Conservation (phyloP, 1,139 yeast species). For the Citeromyces hawaiiensis region DNA sequence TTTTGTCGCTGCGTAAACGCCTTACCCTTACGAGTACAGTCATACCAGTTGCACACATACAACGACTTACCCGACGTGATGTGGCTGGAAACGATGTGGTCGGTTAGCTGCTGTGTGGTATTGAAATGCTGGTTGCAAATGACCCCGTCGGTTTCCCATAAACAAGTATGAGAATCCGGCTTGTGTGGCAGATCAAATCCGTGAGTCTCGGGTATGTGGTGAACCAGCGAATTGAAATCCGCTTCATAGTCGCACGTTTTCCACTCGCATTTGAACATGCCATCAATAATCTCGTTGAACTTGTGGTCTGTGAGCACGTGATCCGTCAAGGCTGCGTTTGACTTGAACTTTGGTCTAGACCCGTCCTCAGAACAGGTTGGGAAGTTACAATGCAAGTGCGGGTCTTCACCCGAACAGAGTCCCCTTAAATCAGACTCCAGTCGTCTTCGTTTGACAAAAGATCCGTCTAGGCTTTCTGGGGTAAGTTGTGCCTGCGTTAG, state of each 20-base stretch:
- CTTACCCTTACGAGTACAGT: slow-evolving; percentile 52
- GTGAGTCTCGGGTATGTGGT: slow-evolving; percentile 48
- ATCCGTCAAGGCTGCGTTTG: background rate
- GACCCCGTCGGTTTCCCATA: slow-evolving; percentile 30
- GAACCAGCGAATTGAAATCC: slow-evolving; percentile 37
- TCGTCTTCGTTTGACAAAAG: background rate
- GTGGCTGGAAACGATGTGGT: slow-evolving; percentile 56
- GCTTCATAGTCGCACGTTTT: slow-evolving; percentile 42
- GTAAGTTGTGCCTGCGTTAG: background rate
- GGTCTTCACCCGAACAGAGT: background rate
- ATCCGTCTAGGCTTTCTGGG: background rate
- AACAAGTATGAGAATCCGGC: slow-evolving; percentile 21
- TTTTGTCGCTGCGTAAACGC: slow-evolving; percentile 78
- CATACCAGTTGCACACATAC: slow-evolving; percentile 68
- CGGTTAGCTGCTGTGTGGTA: slow-evolving; percentile 47
- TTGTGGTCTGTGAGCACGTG: background rate
- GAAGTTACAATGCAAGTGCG: background rate
- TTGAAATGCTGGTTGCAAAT: slow-evolving; percentile 37
- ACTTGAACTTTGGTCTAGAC: background rate
- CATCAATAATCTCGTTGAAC: background rate
- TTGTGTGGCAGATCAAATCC: slow-evolving; percentile 10
- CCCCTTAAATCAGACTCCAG: background rate
- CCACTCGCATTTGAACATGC: slow-evolving; percentile 52
- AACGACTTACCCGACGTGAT: slow-evolving; percentile 60
- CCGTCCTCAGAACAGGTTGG: background rate